Evolutionary conservation across 164 flowering plant genomes (phyloP).

Genomic region (Aristolochia contorta): DNA sequence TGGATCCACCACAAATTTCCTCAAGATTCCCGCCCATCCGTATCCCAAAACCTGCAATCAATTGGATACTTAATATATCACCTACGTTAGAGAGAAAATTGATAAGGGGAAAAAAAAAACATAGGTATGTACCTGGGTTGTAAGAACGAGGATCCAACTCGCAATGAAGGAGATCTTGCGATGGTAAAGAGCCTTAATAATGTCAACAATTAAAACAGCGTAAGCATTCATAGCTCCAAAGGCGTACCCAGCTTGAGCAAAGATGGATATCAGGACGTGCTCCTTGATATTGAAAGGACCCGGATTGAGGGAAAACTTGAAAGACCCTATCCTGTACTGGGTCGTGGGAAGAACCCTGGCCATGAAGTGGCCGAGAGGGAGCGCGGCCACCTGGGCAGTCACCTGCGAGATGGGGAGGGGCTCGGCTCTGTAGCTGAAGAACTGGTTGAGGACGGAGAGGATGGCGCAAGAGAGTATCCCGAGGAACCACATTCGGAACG

Average conservation of each 20-base stretch:
- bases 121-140: neutral
- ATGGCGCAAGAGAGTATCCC: constrained; percentile 59
- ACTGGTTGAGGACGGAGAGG: constrained; percentile 75
- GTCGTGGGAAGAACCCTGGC: constrained; percentile 37
- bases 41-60: constrained; percentile 38
- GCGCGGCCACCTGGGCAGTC: constrained; percentile 54
- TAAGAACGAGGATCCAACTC: constrained; percentile 44
- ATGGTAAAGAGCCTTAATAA: constrained; percentile 56
- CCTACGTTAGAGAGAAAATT: too few species aligned
- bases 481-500: constrained; percentile 85
- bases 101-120: neutral
- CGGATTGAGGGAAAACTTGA: constrained; percentile 46
- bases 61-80: too few species aligned
- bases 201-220: constrained; percentile 47
- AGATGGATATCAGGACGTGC: constrained; percentile 62
- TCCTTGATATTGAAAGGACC: constrained; percentile 80
- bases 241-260: constrained; percentile 71
- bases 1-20: constrained; percentile 50
- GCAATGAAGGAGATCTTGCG: constrained; percentile 47
- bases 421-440: constrained; percentile 72
- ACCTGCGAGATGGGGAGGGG: constrained; percentile 52
- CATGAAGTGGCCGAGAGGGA: constrained; percentile 62
- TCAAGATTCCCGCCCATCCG: constrained; percentile 51
- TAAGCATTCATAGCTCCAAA: constrained; percentile 55
- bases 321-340: constrained; percentile 29